A percentile compares a stretch with the other conserved stretches of the same genome.
These are phyloP conservation scores for Metarhizium humberi DNA, from an alignment of 2,329 filamentous ascomycete genomes.

Conservation along the genomic window DNA sequence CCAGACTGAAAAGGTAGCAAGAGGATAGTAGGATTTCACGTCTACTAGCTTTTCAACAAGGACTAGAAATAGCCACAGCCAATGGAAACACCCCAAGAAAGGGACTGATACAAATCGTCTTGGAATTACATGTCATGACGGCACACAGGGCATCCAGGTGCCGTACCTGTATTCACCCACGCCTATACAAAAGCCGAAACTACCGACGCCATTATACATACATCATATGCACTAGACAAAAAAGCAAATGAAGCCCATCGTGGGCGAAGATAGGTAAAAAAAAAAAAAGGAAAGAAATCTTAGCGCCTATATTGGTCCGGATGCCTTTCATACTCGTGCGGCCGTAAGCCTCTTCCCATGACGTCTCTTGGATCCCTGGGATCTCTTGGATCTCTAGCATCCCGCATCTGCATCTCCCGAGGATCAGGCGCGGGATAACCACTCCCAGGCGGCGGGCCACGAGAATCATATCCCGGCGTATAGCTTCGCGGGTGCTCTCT, in stretches of 20 bases:
- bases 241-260: neutral
- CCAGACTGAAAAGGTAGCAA: too few relatives aligned
- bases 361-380: conserved; percentile 31
- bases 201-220: neutral
- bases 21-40: too few relatives aligned
- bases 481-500: conserved; percentile 35
- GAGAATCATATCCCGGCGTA: conserved; percentile 35
- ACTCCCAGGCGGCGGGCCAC: conserved; percentile 25
- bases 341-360: conserved; percentile 32
- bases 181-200: neutral
- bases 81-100: too few relatives aligned
- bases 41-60: too few relatives aligned
- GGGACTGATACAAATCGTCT: too few relatives aligned
- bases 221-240: neutral
- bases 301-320: conserved; percentile 36
- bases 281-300: conserved; percentile 1
- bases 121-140: too few relatives aligned
- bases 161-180: neutral
- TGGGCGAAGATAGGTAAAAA: neutral
- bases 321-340: conserved; percentile 36
- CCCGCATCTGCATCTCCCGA: conserved; percentile 26
- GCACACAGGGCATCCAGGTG: neutral
- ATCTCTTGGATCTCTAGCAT: conserved; percentile 24
- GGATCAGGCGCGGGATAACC: conserved; percentile 24
- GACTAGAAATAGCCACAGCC: too few relatives aligned